Conservation (phyloP, 2,329 filamentous ascomycete genomes). For the Clarireedia sp. region DNA sequence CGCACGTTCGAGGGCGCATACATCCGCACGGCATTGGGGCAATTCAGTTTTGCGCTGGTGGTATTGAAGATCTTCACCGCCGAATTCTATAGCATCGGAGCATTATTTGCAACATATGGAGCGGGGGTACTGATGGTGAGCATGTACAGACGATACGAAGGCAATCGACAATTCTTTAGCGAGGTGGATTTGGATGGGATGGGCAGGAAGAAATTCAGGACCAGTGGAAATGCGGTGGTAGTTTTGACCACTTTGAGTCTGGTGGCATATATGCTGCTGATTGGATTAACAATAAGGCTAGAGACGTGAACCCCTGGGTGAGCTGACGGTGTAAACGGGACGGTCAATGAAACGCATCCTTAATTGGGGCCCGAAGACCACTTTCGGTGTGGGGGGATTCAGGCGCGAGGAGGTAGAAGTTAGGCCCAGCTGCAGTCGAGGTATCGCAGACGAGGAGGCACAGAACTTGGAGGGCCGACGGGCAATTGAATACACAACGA, state of each 20-base stretch:
- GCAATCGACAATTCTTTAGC: conserved; percentile 88
- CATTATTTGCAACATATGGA: conserved; percentile 87
- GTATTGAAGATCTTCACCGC: conserved; percentile 94
- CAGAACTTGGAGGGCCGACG: neutral
- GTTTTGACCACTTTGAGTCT: conserved; percentile 50
- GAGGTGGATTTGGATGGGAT: conserved; percentile 34
- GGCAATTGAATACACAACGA: neutral
- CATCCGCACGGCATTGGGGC: conserved; percentile 84
- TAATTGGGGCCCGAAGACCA: neutral
- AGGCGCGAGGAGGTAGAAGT: neutral
- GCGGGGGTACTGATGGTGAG: conserved; percentile 76
- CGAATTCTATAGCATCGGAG: conserved; percentile 96
- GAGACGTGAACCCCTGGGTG: conserved; percentile 11
- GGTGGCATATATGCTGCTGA: conserved; percentile 47
- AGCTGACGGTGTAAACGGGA: conserved; percentile 1
- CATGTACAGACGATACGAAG: conserved; percentile 79
- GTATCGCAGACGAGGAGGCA: neutral
- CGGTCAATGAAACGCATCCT: neutral
- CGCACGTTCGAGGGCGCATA: conserved; percentile 97
- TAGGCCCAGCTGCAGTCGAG: neutral
- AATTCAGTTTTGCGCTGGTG: conserved; percentile 91
- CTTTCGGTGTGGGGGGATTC: neutral
- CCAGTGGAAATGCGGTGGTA: conserved; percentile 54
- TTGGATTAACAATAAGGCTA: conserved; percentile 45
- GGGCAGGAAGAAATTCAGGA: conserved; percentile 50